Evolutionary conservation across 345 rosid genomes (phyloP), one percentile per base, ranked within the genome.

Genomic region (Arabidopsis suecica): DNA sequence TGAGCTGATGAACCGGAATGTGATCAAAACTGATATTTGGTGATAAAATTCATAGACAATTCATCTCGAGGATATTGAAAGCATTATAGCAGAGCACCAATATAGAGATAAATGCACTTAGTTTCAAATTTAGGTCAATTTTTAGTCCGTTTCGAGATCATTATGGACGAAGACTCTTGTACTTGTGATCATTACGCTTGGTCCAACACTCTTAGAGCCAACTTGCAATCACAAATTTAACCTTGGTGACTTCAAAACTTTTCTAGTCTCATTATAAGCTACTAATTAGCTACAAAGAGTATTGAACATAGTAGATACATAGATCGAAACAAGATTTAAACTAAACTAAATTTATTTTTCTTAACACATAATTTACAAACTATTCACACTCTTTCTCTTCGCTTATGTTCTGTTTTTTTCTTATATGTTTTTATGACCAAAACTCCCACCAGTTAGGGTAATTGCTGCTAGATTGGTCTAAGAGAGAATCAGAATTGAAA

Each of bases 371-470:
- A 55, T 30, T 30, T 40, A 69, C 51, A 54, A 34, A 30, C 11
- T 54, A 42, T 34, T 3, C 54, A 44, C 18, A 30, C 18, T 69
- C 55, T 58, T 44, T 32, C 56, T 55, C 32, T 12, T 44, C 55
- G 44, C 49, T 18, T 55, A 16, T 56, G 40, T 36, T 37, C 53
- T 25, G 7, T 25, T 18, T 16, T 8, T 37, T 20, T 60, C 5
- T 38, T 20, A 20, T 38, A 37, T 20, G 1, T 12, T 55, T 41
- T 82, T 79, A 88, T 53, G 79, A 72, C 86, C 93, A 85, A 76
- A 84, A 85, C 59, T 84, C 85, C 61, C 82, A 79, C 91, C 91
- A 84, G 13, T 62, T 62, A 25, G 66, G 68, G 7, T 79, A 76
- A 37, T 67, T 79, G 78, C 74, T 78, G 69, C 77, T 73, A 48